Evolutionary conservation across 1,284 basidiomycete species (phyloP), one percentile per base, ranked within the genome.

Genomic region (Sporisorium sorghi): DNA sequence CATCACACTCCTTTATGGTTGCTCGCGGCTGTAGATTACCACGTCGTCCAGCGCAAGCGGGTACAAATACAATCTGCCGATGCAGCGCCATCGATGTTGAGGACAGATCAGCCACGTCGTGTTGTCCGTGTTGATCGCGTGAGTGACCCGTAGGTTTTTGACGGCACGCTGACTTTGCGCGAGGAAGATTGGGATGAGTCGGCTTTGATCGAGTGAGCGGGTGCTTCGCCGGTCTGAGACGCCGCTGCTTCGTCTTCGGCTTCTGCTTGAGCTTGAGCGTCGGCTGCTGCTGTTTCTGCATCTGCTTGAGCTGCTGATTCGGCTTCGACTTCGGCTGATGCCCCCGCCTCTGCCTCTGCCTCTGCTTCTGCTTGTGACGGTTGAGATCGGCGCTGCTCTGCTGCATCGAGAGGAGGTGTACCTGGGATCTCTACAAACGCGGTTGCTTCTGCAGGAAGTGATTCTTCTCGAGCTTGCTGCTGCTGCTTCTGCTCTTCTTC

Each of bases 301-400:
- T 26, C 26, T 47, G 8, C 4, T 14, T 9, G 23, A 1, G 6
- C 4, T n/a, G 46, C 46, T 10, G 42, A 21, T 55, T 12, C 32
- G 35, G 12, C 26, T n/a, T 28, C 15, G 24, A 6, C 43, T 26
- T 26, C 43, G 5, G 5, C 7, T 6, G 17, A 8, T 6, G 8
- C 44, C 10, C n/a, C 2, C 19, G 14, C 23, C 8, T 26, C 43
- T 15, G 12, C 43, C 5, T 24, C 23, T 24, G 43, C 23, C 33
- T 35, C 33, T 37, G 35, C 7, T 37, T 37, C 15, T 17, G 32
- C 32, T 6, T 33, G 32, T 33, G 28, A 9, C 9, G 28, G 28
- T 30, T 17, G 37, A 19, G 48, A 42, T 1, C 53, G 37, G 28
- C 50, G 48, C 50, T 48, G 46, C 26, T 64, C 57, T 32, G 43